These are phyloP conservation scores for Apiospora pterosperma DNA, from an alignment of 2,329 filamentous ascomycete genomes.

Conservation along the genomic window DNA sequence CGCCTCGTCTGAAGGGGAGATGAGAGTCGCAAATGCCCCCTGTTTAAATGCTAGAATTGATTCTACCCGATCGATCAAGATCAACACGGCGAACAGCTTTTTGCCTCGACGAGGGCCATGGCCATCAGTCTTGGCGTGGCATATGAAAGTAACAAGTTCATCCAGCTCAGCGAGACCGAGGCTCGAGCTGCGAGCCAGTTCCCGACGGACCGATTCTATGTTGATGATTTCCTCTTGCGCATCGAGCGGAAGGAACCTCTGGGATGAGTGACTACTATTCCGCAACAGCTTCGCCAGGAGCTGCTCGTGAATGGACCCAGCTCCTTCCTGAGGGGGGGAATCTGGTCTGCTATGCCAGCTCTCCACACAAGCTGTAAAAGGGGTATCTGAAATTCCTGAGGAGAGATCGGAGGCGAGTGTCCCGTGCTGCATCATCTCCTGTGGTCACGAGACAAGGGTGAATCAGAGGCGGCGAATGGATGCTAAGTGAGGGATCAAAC, in stretches of 20 bases:
- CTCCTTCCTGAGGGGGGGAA: not conserved
- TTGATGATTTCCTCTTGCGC: not conserved
- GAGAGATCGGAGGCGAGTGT: not conserved
- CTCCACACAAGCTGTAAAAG: not conserved
- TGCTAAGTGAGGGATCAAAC: not conserved
- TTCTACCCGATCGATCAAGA: not conserved
- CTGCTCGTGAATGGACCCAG: not conserved
- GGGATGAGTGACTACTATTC: not conserved
- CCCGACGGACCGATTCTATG: not conserved
- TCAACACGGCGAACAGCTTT: not conserved
- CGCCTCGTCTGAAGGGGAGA: not conserved
- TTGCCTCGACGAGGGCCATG: not conserved
- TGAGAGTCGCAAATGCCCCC: not conserved
- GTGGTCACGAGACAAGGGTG: not conserved
- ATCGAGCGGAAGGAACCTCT: not conserved
- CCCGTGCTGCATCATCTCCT: not conserved
- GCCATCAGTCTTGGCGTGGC: not conserved
- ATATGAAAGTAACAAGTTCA: not conserved
- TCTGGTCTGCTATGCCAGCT: not conserved
- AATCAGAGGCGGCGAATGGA: not conserved
- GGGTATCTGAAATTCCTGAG: not conserved
- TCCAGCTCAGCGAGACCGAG: not conserved
- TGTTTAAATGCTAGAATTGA: not conserved
- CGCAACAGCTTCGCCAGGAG: not conserved
- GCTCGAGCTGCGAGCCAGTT: not conserved